These are phyloP conservation scores for Boletus patriciae DNA, from an alignment of 768 basidiomycete species.

Conservation along the genomic window DNA sequence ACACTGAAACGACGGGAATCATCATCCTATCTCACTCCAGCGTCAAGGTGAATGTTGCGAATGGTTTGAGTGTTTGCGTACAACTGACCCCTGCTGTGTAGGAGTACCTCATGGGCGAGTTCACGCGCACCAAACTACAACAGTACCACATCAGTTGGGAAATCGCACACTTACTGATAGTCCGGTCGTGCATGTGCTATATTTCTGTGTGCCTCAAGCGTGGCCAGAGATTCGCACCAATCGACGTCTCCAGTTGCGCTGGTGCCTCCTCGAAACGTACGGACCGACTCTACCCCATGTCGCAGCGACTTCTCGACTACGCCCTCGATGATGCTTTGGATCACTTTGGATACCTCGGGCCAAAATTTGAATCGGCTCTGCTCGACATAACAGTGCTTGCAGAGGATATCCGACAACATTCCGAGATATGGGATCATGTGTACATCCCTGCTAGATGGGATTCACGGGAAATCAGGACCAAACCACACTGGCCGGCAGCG, in stretches of 20 bases:
- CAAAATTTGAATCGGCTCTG: neutral
- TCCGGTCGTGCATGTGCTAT: neutral
- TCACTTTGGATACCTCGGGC: neutral
- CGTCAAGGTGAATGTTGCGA: neutral
- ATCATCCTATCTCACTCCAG: neutral
- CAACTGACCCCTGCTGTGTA: neutral
- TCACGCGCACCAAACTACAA: neutral
- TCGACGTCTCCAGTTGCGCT: too few species aligned
- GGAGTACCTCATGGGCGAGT: neutral
- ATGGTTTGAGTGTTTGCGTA: neutral
- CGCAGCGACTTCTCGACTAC: neutral
- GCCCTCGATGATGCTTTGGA: neutral
- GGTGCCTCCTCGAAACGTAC: too few species aligned
- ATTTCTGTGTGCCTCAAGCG: too few species aligned
- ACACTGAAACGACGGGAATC: neutral
- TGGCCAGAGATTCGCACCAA: neutral
- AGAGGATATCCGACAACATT: neutral
- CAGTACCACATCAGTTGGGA: neutral
- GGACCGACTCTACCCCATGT: neutral
- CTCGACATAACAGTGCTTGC: neutral
- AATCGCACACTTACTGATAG: neutral
- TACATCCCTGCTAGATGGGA: too few species aligned
- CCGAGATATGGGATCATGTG: too few species aligned
- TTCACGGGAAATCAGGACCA: too few species aligned
- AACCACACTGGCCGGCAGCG: neutral